Conservation (phyloP, 1,139 yeast species). For the Nakaseomyces glabratus region DNA sequence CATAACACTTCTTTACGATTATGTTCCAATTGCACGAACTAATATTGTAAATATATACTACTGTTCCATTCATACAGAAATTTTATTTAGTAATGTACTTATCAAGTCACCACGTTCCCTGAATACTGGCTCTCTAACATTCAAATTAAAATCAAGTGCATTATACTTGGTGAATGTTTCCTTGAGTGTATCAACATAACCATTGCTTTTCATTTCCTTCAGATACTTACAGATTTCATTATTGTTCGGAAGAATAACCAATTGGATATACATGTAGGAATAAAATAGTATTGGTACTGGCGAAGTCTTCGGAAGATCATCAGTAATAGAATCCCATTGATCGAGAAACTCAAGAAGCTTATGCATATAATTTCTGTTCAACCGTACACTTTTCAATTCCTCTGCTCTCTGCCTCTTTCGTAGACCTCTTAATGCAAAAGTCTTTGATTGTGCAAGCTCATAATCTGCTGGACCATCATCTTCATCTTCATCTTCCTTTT, state of each 20-base stretch:
- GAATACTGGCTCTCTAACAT: constrained; percentile 15
- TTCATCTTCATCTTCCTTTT: constrained; percentile 14
- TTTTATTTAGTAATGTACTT: constrained; percentile 16
- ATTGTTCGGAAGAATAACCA: constrained; percentile 11
- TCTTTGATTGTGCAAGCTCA: constrained; percentile 24
- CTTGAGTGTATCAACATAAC: constrained; percentile 8
- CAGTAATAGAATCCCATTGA: constrained; percentile 18
- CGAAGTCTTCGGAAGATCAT: constrained; percentile 6
- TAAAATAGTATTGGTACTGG: constrained; percentile 11
- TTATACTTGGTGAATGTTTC: constrained; percentile 7
- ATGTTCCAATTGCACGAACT: no score
- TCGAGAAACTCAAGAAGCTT: constrained; percentile 15
- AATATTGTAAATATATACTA: background rate
- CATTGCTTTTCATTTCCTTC: constrained; percentile 11
- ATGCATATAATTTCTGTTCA: constrained; percentile 34
- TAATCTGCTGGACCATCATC: constrained; percentile 6
- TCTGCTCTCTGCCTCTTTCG: constrained; percentile 8
- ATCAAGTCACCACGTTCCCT: constrained; percentile 21
- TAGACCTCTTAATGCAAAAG: constrained; percentile 17
- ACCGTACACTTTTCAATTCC: constrained; percentile 43
- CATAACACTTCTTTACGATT: no score
- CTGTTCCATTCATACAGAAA: constrained; percentile 7
- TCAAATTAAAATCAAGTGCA: constrained; percentile 2
- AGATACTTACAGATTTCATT: constrained; percentile 15
- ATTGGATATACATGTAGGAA: constrained; percentile 25